phyloP scores from a whole-genome alignment of 148 eudicot genomes.

The Polygonum maritimum region DNA sequence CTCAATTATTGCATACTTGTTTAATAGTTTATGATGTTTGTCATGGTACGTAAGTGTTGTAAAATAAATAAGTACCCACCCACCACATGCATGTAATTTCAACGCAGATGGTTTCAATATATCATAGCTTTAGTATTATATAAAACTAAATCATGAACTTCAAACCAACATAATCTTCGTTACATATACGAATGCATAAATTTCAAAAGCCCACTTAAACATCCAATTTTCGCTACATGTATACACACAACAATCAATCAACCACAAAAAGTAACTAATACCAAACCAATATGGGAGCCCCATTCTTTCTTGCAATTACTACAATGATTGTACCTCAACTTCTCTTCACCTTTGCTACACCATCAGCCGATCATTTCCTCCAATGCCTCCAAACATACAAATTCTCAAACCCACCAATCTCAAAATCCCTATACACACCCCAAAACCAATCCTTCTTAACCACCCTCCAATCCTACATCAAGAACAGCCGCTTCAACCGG shows the following conservation, averaged over 20 bases:
- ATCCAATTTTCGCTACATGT: neutral
- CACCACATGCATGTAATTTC: too few relatives aligned
- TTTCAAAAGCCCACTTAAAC: neutral
- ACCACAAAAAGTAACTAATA: neutral
- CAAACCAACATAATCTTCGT: too few relatives aligned
- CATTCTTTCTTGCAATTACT: neutral
- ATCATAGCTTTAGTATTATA: too few relatives aligned
- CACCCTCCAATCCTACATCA: constrained; percentile 10
- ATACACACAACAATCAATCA: neutral
- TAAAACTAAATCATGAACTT: too few relatives aligned
- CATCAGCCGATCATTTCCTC: neutral
- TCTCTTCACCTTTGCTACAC: neutral
- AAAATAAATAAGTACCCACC: too few relatives aligned
- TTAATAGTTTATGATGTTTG: too few relatives aligned
- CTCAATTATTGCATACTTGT: too few relatives aligned
- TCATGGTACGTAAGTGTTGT: too few relatives aligned
- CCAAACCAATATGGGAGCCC: neutral
- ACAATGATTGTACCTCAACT: neutral
- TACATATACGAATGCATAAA: neutral
- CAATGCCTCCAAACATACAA: neutral
- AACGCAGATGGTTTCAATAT: too few relatives aligned
- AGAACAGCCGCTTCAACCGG: constrained; percentile 24
- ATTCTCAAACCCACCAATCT: neutral
- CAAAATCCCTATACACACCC: neutral
- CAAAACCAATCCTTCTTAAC: neutral